Conservation (phyloP, 2,329 filamentous ascomycete species). For the Chaetothyriales sp. region DNA sequence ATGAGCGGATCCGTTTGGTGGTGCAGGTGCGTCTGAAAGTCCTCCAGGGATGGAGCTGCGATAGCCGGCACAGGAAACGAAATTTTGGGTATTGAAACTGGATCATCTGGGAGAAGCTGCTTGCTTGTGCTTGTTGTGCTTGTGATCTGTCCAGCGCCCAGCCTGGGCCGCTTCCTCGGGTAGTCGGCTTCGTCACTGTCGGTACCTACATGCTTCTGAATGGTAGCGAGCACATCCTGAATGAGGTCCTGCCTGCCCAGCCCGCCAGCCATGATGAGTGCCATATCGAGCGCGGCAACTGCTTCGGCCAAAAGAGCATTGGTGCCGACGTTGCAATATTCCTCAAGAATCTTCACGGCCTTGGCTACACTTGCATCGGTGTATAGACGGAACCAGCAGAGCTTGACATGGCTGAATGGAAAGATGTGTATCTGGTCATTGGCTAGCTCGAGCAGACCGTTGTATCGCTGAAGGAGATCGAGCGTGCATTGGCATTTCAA, state of each 20-base stretch:
- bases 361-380: constrained; percentile 42
- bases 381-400: constrained; percentile 44
- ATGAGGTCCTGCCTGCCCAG: constrained; percentile 39
- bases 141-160: background rate
- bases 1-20: constrained; percentile 47
- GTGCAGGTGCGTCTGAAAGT: constrained; percentile 49
- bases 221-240: constrained; percentile 15
- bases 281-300: constrained; percentile 58
- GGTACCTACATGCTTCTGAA: background rate
- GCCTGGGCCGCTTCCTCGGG: constrained; percentile 2
- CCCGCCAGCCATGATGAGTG: constrained; percentile 60
- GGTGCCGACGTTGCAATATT: background rate
- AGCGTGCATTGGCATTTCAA: constrained; percentile 5
- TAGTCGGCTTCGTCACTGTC: constrained; percentile 1
- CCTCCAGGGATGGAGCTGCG: constrained; percentile 39
- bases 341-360: constrained; percentile 24
- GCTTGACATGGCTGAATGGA: constrained; percentile 42
- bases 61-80: constrained; percentile 28
- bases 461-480: constrained; percentile 4
- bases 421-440: constrained; percentile 42
- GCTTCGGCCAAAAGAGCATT: constrained; percentile 25
- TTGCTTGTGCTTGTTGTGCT: background rate
- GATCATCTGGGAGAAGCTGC: constrained; percentile 2
- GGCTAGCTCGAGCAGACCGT: constrained; percentile 35
- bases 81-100: constrained; percentile 22